Percentiles rank a stretch among this genome's conserved stretches.
Conservation (phyloP, 2,329 filamentous ascomycete species). For the Emergomyces pasteurianus region DNA sequence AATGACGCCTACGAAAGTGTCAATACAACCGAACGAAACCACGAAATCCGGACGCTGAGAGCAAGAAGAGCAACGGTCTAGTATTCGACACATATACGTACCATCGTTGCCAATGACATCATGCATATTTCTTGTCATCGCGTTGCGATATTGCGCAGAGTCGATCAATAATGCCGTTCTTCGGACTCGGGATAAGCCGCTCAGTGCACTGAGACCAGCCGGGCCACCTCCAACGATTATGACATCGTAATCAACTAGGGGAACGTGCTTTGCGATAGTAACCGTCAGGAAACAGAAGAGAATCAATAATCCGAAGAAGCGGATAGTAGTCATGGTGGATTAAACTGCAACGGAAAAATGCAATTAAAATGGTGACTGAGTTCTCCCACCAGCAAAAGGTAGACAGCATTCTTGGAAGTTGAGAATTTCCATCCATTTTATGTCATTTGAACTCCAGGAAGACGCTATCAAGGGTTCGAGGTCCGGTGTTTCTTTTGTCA, state of each 20-base stretch:
- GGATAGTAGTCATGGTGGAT: background rate
- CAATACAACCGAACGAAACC: conserved; percentile 1
- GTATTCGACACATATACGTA: conserved; percentile 15
- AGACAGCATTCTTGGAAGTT: background rate
- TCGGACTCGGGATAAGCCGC: conserved; percentile 47
- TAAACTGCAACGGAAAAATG: background rate
- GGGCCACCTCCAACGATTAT: conserved; percentile 49
- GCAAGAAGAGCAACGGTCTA: background rate
- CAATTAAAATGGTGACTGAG: background rate
- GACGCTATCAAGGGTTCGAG: no score
- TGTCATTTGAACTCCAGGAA: no score
- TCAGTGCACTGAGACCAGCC: conserved; percentile 42
- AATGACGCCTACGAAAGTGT: conserved; percentile 34
- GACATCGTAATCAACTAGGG: conserved; percentile 38
- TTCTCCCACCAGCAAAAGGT: background rate
- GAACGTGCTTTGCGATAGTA: conserved; percentile 6
- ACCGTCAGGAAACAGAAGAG: background rate
- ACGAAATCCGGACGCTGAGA: background rate
- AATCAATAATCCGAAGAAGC: background rate
- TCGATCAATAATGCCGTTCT: conserved; percentile 46
- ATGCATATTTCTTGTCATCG: conserved; percentile 46
- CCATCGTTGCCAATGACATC: conserved; percentile 51
- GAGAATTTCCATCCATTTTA: background rate
- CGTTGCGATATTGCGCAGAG: conserved; percentile 48
- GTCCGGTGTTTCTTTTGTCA: no score